Percentiles rank a stretch among this genome's conserved stretches.
Evolutionary conservation across 768 basidiomycete genomes (phyloP).

Genomic region (Naganishia onofrii): DNA sequence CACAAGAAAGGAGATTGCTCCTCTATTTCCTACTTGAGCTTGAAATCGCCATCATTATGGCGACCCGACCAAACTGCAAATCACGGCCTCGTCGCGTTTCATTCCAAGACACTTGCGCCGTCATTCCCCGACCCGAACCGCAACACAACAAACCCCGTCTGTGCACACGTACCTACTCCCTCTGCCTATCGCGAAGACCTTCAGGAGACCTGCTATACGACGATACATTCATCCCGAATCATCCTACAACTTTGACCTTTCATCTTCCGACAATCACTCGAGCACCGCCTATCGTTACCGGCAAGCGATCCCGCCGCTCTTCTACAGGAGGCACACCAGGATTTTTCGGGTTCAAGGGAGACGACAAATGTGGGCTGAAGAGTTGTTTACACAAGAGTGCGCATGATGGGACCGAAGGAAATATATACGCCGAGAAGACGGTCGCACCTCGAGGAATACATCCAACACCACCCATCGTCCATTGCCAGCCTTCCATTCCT

Average conservation of each 20-base stretch:
- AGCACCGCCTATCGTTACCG: neutral
- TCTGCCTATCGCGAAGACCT: constrained; percentile 6
- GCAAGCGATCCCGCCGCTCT: neutral
- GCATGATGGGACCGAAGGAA: neutral
- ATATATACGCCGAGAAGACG: neutral
- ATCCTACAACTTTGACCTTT: constrained; percentile 5
- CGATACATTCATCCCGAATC: constrained; percentile 9
- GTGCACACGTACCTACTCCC: constrained; percentile 15
- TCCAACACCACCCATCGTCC: constrained; percentile 8
- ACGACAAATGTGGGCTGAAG: constrained; percentile 11
- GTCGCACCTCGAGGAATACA: neutral
- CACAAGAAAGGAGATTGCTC: too few relatives aligned
- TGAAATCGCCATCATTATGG: neutral
- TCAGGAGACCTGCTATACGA: constrained; percentile 9
- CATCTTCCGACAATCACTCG: constrained; percentile 14
- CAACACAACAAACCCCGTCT: constrained; percentile 11
- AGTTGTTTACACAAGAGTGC: constrained; percentile 17
- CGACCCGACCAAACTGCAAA: neutral
- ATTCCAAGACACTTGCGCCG: constrained; percentile 17
- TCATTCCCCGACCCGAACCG: constrained; percentile 7
- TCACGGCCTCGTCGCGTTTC: neutral
- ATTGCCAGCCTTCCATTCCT: neutral
- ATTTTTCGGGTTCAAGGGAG: constrained; percentile 10
- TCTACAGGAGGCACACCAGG: constrained; percentile 15
- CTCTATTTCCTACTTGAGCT: too few relatives aligned